Conservation (phyloP, 495 filamentous ascomycete genomes). For the Lophiostoma macrostomum region DNA sequence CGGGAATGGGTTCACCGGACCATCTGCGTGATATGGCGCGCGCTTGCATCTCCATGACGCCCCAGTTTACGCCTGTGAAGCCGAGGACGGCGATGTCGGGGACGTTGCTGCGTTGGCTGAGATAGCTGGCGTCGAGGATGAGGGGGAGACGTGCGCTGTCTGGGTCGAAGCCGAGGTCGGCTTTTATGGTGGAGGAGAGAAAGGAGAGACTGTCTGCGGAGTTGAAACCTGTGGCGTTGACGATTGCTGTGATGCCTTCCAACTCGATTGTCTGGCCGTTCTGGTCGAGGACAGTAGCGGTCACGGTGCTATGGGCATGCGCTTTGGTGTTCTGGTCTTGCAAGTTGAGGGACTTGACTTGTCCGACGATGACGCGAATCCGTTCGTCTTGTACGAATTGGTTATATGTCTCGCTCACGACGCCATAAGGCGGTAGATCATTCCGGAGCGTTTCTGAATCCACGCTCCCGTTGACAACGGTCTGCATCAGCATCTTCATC, state of each 20-base stretch:
- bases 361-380: background rate
- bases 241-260: conserved; percentile 3
- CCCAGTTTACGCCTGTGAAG: too few relatives aligned
- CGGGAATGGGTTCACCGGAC: too few relatives aligned
- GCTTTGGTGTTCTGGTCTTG: background rate
- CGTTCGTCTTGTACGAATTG: background rate
- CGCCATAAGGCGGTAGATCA: background rate
- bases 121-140: too few relatives aligned
- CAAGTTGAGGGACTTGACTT: background rate
- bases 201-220: too few relatives aligned
- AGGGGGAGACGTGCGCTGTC: too few relatives aligned
- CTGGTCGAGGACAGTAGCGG: background rate
- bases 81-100: too few relatives aligned
- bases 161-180: too few relatives aligned
- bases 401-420: background rate
- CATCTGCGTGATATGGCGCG: too few relatives aligned
- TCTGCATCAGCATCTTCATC: background rate
- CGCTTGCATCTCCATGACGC: too few relatives aligned
- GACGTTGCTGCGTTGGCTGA: too few relatives aligned
- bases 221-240: conserved; percentile 5
- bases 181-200: too few relatives aligned
- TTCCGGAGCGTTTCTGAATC: background rate
- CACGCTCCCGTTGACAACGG: background rate
- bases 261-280: too few relatives aligned
- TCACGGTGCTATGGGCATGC: background rate